Percentiles rank a stretch among this genome's conserved stretches.
phyloP scores from a whole-genome alignment of 305 asterid species.

The Rubia balearica region DNA sequence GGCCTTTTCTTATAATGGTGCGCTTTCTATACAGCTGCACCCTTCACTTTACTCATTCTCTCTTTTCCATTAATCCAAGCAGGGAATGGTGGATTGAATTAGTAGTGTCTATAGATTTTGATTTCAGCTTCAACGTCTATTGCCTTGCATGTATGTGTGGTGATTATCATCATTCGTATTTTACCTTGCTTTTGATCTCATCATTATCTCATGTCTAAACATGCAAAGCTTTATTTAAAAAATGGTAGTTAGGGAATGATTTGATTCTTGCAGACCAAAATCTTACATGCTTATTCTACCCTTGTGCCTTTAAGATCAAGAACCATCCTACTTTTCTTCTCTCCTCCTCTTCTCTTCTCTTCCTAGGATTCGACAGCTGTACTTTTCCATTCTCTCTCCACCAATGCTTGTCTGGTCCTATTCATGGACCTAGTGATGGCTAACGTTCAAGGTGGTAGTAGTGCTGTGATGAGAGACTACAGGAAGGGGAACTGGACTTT shows the following conservation, averaged over 20 bases:
- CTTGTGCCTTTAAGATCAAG: slow-evolving; percentile 5
- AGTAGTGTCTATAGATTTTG: slow-evolving; percentile 48
- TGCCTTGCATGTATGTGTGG: not conserved
- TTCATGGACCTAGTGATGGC: slow-evolving; percentile 22
- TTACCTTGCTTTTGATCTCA: slow-evolving; percentile 11
- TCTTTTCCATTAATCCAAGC: slow-evolving; percentile 7
- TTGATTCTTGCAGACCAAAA: slow-evolving; percentile 1
- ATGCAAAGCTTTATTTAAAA: slow-evolving; percentile 7
- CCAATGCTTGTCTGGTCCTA: slow-evolving; percentile 9
- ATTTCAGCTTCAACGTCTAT: slow-evolving; percentile 23
- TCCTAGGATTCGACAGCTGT: not conserved
- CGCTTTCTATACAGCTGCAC: slow-evolving; percentile 18
- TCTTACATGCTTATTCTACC: slow-evolving; percentile 6
- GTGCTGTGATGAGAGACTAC: slow-evolving; percentile 49
- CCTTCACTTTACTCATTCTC: slow-evolving; percentile 18
- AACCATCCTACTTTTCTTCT: not conserved
- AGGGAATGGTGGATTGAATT: slow-evolving; percentile 42
- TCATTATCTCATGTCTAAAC: slow-evolving; percentile 5
- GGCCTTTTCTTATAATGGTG: slow-evolving; percentile 44
- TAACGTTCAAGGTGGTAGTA: slow-evolving; percentile 25
- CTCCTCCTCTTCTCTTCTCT: not conserved
- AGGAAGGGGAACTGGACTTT: slow-evolving; percentile 93
- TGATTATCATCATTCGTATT: slow-evolving; percentile 8
- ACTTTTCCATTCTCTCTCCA: not conserved
- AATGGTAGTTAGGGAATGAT: not conserved